Base-by-base conservation (phyloP, 1,284 basidiomycete genomes). In the Austroboletus novae-zelandiae region DNA sequence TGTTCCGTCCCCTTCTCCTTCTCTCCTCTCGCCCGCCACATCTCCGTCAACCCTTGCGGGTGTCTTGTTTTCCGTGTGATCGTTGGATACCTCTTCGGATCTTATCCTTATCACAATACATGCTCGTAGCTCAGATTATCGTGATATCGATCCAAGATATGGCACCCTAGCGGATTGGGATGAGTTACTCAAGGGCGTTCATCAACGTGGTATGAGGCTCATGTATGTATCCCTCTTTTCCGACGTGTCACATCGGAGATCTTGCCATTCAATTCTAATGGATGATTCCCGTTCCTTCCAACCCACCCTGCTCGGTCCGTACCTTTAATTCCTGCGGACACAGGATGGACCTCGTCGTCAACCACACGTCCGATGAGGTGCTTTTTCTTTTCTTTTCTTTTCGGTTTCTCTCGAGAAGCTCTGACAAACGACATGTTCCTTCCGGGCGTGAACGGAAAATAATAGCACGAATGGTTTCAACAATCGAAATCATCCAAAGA, bases 331-430 rank as follows among this genome's bases (percentile, higher is more conserved):
- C 20, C n/a, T n/a, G n/a, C n/a, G n/a, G n/a, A n/a, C 20, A 23
- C 58, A 83, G 82, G 64, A 86, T 90, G 75, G 87, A 91, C 65
- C 78, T 91, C 4, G 89, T 91, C 29, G 82, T 86, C n/a, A 91
- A 91, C 66, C 89, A 91, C 67, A 83, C 81, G 7, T 89, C 85
- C 3, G 83, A 88, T 68, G 79, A 87, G 73, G 81, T 79, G 46
- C 30, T 13, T 7, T 18, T 37, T 20, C 11, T 17, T 9, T 37
- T 9, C 4, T 7, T 18, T 18, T 13, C 8, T 37, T 9, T 11
- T 8, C 5, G 9, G 18, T 11, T 23, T 15, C 37, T 20, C 14
- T 14, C 35, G 23, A 48, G 36, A 18, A 34, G 35, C 23, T 25
- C 36, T 29, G 5, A 32, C 49, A 27, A 23, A 23, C 20, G 20